Conservation (phyloP, 768 basidiomycete genomes). For the Amanita fuliginea region DNA sequence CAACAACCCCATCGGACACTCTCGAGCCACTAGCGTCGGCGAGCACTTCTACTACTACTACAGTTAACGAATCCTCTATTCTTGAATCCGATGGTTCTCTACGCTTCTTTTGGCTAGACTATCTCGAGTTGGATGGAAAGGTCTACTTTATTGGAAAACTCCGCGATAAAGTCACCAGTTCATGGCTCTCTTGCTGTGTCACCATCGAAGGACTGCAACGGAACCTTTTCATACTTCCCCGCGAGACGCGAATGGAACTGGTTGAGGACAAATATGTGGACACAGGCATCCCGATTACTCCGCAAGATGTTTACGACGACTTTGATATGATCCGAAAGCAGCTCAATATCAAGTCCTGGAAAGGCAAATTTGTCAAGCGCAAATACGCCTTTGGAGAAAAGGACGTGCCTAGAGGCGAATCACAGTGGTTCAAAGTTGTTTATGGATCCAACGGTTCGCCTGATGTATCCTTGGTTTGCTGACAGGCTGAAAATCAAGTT, state of each 20-base stretch:
- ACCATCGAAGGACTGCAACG: constrained; percentile 79
- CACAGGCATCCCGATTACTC: constrained; percentile 64
- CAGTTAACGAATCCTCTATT: constrained; percentile 25
- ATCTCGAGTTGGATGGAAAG: constrained; percentile 76
- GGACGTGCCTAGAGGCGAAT: constrained; percentile 69
- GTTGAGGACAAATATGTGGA: constrained; percentile 50
- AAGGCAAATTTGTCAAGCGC: constrained; percentile 75
- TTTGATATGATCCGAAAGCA: constrained; percentile 72
- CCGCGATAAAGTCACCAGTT: constrained; percentile 56
- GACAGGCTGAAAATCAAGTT: neutral
- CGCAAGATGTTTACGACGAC: constrained; percentile 68
- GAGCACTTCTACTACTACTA: constrained; percentile 16
- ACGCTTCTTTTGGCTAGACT: constrained; percentile 94
- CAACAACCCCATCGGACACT: constrained; percentile 48
- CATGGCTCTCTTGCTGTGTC: constrained; percentile 80
- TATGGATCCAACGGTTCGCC: constrained; percentile 77
- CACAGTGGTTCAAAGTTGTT: constrained; percentile 87
- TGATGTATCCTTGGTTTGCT: neutral
- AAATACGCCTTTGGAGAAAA: constrained; percentile 88
- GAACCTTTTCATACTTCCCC: constrained; percentile 83
- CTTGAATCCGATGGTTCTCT: constrained; percentile 80
- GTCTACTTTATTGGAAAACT: constrained; percentile 90
- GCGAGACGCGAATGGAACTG: constrained; percentile 47
- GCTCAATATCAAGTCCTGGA: constrained; percentile 65
- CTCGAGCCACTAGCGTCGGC: constrained; percentile 36